Evolutionary conservation across 768 basidiomycete species (phyloP), one percentile per base, ranked within the genome.

Genomic region (Mycena olivaceomarginata): DNA sequence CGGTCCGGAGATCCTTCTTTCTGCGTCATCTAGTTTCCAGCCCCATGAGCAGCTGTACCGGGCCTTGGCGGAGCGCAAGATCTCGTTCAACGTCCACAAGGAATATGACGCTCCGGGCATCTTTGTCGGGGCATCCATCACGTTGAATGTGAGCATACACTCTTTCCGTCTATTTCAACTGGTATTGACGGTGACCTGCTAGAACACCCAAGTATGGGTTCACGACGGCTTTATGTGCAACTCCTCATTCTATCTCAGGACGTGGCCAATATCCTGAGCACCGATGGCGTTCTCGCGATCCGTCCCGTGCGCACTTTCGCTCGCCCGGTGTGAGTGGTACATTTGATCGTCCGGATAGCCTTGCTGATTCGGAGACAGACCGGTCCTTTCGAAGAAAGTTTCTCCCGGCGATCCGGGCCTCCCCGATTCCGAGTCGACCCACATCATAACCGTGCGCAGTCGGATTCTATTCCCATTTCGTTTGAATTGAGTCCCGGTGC

Each of bases 71-170:
- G 86, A 87, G 77, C 87, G 90, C 22, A 86, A 82, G 13, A 85
- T 92, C 31, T 76, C 80, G 2, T 90, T 91, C 77, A 80, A 88
- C 25, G 88, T 93, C 11, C 85, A 87, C 68, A 89, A 87, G 77
- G 91, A 91, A 77, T 94, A 88, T 84, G 86, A 93, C 68, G 79
- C 87, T 0, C 84, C 86, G 5, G 90, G 88, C 0, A 75, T 94
- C 12, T 93, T 94, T 80, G 84, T 92, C 40, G 94, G 94, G 6
- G 93, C 91, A 40, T 87, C 91, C 51, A 79, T 94, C 65, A 88
- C 88, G 22, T 79, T 94, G 46, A 81, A 83, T 48, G 90, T 89
- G 70, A 75, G 87, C 86, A 73, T 31, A 31, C 31, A 66, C 11
- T 63, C 62, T 72, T 67, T 25, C 62, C 51, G 48, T 22, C 37